Evolutionary conservation across 495 filamentous ascomycete species (phyloP).

Genomic region (Haplographium delicatum): DNA sequence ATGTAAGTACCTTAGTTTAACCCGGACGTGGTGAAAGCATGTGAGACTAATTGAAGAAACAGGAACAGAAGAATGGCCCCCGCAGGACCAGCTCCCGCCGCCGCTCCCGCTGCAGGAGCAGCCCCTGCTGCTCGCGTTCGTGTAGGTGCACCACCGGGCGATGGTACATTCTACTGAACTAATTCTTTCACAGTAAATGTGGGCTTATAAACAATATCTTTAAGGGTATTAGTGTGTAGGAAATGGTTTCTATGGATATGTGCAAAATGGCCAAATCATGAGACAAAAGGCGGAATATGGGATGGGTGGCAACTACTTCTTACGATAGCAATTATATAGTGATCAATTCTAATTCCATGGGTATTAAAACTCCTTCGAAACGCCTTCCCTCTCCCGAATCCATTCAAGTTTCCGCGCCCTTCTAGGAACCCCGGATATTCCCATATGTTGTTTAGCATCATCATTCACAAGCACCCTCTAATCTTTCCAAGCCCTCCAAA

Average conservation of each 20-base stretch:
- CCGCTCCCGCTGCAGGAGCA: slow-evolving; percentile 6
- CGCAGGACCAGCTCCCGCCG: slow-evolving; percentile 2
- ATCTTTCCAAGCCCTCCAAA: slow-evolving; percentile 53
- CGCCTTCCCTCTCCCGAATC: background rate
- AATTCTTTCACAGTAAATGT: slow-evolving; percentile 16
- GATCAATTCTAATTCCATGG: slow-evolving; percentile 24
- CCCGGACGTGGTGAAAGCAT: slow-evolving; percentile 1
- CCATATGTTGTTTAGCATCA: background rate
- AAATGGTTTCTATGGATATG: slow-evolving; percentile 7
- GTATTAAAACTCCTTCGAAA: slow-evolving; percentile 18
- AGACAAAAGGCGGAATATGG: too few relatives aligned
- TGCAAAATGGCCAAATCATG: background rate
- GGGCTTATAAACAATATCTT: background rate
- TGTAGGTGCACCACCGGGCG: slow-evolving; percentile 22
- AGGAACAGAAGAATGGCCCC: slow-evolving; percentile 12
- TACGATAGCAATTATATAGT: slow-evolving; percentile 23
- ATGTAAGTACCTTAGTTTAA: slow-evolving; percentile 60
- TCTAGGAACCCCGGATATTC: background rate
- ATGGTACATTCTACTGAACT: slow-evolving; percentile 17
- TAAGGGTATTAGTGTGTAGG: background rate
- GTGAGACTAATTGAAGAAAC: slow-evolving; percentile 14
- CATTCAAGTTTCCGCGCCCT: background rate
- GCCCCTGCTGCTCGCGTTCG: slow-evolving; percentile 18
- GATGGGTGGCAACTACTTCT: too few relatives aligned
- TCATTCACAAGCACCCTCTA: slow-evolving; percentile 58